These are phyloP conservation scores for Antitrichia curtipendula DNA, from an alignment of 225 moss, liverwort and hornwort species.

Conservation along the genomic window DNA sequence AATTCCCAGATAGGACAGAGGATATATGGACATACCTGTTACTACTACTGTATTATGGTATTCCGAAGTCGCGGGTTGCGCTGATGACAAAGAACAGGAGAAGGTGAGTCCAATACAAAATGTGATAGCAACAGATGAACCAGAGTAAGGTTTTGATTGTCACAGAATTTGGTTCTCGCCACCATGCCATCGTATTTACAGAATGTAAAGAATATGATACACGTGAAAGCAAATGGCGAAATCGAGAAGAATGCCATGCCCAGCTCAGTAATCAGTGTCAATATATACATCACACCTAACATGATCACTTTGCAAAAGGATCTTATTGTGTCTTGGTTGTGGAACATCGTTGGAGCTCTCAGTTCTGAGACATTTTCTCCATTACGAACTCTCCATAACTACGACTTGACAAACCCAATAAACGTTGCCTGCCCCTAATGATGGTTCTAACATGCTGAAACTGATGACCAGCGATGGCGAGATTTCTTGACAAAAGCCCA, in stretches of 20 bases:
- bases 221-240: conserved; percentile 22
- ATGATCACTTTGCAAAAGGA: conserved; percentile 1
- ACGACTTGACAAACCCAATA: conserved; percentile 3
- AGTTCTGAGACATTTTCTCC: conserved; percentile 22
- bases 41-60: not conserved
- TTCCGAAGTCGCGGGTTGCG: not conserved
- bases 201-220: conserved; percentile 15
- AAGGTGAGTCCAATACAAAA: not conserved
- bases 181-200: conserved; percentile 19
- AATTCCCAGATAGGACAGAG: not conserved
- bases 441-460: conserved; percentile 1
- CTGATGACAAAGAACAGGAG: not conserved
- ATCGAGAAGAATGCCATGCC: conserved; percentile 13
- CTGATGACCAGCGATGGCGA: not conserved
- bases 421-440: conserved; percentile 8
- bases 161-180: not conserved
- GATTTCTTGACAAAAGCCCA: not conserved
- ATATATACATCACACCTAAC: not conserved
- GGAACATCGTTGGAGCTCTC: conserved; percentile 23
- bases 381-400: conserved; percentile 7
- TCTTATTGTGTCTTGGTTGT: conserved; percentile 16
- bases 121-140: not conserved
- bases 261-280: not conserved
- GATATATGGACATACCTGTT: not conserved
- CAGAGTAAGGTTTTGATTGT: not conserved